Evolutionary conservation across 805 yeast genomes (phyloP), one percentile per base, ranked within the genome.

Genomic region (Komagataella kurtzmanii): DNA sequence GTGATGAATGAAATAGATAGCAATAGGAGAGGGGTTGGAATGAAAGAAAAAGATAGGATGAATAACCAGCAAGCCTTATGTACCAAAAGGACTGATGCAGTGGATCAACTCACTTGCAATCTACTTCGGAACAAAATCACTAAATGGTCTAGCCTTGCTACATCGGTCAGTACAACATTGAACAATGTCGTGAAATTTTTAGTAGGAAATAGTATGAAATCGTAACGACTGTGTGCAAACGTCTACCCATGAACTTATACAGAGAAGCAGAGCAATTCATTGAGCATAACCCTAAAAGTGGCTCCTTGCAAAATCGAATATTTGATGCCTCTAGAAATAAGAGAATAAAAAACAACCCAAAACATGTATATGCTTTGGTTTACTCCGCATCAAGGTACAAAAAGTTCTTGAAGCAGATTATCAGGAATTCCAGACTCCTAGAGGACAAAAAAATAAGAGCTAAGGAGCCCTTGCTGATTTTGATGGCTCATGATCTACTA

Each of bases 291-390:
- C 68, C 70, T 6, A 73, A 67, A 49, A 71, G 74, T 19, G 85
- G 85, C 0, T 78, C 85, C 0, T 59, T 81, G 48, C 80, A 76
- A 55, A 67, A 71, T 3, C 61, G 82, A 23, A 73, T 82, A 3
- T 74, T 80, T 59, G 76, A 72, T 46, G 71, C 75, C 2, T 64
- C 80, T 6, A 75, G 69, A 54, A 66, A 64, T 47, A 72, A 70
- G 51, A 72, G 70, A 58, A 63, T 83, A 52, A 71, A 76, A 59
- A 70, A 81, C 0, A 79, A 88, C 54, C 95, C 97, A 1, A 87
- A 85, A 59, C 97, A 91, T 61, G 68, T 90, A 1, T 88, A 74
- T 70, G 99, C 97, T 0, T 68, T 91, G 24, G 88, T 89, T 21
- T 73, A 81, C 36, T 85, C 95, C 3, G 80, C 96, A 1, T 68